Evolutionary conservation across 176 grass and related monocot genomes (phyloP), one percentile per base, ranked within the genome.

Genomic region (Puccinellia tenuiflora): DNA sequence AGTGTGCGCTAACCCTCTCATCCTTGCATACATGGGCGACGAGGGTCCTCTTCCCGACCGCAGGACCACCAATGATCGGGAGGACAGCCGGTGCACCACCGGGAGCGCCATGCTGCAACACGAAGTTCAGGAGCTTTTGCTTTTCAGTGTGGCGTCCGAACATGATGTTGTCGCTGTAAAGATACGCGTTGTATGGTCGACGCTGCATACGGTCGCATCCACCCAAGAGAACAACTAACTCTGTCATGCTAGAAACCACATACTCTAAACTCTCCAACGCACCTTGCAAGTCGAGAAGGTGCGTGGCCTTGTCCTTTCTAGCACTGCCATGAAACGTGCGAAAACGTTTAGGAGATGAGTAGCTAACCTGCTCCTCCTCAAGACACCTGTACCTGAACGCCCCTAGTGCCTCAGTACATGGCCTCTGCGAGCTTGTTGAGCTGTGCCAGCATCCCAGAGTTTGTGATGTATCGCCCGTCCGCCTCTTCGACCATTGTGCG

Each of bases 381-480:
- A 47, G n/a, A 9, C 22, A 47, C 24, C 7, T 48, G 42, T 73
- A 73, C 3, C 24, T 5, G 69, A 9, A 47, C 1, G 69, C 69
- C 24, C 69, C 69, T 47, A 73, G 24, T 29, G 42, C 69, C 43
- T 8, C 7, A 30, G 79, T 68, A 81, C 79, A 81, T 81, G 20
- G 46, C 79, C 2, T 55, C 33, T 16, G n/a, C 7, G 7, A 81
- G 79, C 46, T 69, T 40, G 8, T 10, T 28, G 5, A 81, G 22
- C 31, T 81, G 79, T 7, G 15, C 5, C 3, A 81, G 3, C 79
- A 81, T 81, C 1, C n/a, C n/a, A 15, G 30, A 5, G 33, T 81
- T 69, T 14, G 79, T 69, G 63, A 81, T 40, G 64, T 69, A 51
- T 26, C 63, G 6, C 0, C 28, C 30, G 3, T 81, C 20, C 0